Base-by-base conservation (phyloP, 768 basidiomycete species). In the Dioszegia crocea region DNA sequence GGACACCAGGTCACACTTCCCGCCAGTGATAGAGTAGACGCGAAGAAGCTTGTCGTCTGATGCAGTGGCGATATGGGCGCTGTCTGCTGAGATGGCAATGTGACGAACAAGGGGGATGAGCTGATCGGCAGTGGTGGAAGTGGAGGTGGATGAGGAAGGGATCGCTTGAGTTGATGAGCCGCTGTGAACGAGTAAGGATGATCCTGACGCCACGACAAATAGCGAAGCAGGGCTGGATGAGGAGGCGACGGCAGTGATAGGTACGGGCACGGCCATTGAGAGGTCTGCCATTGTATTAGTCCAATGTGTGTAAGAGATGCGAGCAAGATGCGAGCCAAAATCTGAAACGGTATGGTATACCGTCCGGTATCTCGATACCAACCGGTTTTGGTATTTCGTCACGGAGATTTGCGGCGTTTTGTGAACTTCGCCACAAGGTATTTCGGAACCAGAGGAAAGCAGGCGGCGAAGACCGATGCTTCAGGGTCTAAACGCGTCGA, bases 11-110 rank as follows among this genome's bases (percentile, higher is more conserved):
- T 59, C 57, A 14, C 53, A 48, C 39, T 53, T 54, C 2, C 38
- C 43, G 17, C 24, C 10, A 1, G 49, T 21, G 11, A 59, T 11
- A 19, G 45, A 19, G 44, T 51, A 92, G 10, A 94, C 80, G 63
- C 83, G 86, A 66, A 98, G 78, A 52, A 77, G 76, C 77, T 98
- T 98, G 76, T 92, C 88, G 54, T 94, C 91, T 9, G 71, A 70
- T 8, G 83, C 85, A 1, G 86, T 87, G 4, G 84, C 83, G 16
- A 91, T 75, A 60, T 71, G 59, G 16, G 61, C 60, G 16, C 56
- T 63, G 40, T 71, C 72, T 4, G 61, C 16, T 8, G 62, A 60
- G 47, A 69, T 59, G 30, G 73, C 71, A 29, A 68, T 19, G 31
- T 65, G 55, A 36, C 75, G 53, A 51, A 78, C 59, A 31, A 73